Percentiles rank a stretch among this genome's conserved stretches.
phyloP scores from a whole-genome alignment of 78 protist species.

The Tieghemostelium lacteum region DNA sequence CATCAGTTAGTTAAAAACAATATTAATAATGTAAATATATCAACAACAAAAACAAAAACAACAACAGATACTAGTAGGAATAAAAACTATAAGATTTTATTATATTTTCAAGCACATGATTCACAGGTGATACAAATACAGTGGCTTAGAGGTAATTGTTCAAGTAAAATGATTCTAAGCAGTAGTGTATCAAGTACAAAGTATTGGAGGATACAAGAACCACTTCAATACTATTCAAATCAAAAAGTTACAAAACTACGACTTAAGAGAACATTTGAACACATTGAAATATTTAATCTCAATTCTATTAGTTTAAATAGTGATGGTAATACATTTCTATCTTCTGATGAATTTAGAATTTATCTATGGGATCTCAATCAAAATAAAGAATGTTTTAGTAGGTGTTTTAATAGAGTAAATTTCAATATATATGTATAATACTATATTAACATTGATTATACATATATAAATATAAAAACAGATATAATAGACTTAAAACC shows the following conservation, averaged over 20 bases:
- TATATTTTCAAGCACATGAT: slow-evolving; percentile 62
- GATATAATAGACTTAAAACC: slow-evolving; percentile 73
- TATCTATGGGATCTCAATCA: slow-evolving; percentile 75
- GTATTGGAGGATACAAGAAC: slow-evolving; percentile 54
- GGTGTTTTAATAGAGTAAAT: background rate
- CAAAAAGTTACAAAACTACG: background rate
- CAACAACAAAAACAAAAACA: slow-evolving; percentile 11
- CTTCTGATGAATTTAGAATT: slow-evolving; percentile 74
- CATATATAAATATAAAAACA: background rate
- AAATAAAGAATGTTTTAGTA: slow-evolving; percentile 58
- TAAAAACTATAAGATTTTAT: slow-evolving; percentile 19
- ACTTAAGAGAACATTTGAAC: slow-evolving; percentile 39
- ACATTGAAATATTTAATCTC: slow-evolving; percentile 66
- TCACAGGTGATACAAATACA: slow-evolving; percentile 46
- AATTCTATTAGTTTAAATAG: slow-evolving; percentile 73
- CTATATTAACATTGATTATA: background rate
- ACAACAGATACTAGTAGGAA: slow-evolving; percentile 3
- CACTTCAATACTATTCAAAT: background rate
- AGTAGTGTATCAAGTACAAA: slow-evolving; percentile 37
- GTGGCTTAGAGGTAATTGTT: slow-evolving; percentile 39
- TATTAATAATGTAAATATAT: background rate
- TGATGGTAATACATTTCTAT: slow-evolving; percentile 68
- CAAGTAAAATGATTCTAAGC: slow-evolving; percentile 25
- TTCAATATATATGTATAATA: background rate
- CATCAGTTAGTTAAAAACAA: background rate